Base-by-base conservation (phyloP, 2,329 filamentous ascomycete species). In the Colletotrichum tamarilloi region DNA sequence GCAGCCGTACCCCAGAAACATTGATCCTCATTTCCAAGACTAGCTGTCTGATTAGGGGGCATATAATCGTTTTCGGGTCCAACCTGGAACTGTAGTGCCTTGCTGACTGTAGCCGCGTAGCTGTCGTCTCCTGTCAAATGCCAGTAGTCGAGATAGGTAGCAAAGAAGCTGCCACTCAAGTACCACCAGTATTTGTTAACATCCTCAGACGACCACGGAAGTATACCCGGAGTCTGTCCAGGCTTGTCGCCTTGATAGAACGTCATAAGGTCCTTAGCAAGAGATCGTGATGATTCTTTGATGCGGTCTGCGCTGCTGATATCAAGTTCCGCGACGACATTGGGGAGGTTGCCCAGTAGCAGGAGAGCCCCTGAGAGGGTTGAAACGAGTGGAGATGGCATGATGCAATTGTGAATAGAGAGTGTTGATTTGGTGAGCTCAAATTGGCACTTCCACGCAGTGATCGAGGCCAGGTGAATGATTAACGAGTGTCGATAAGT, bases 1-100 rank as follows among this genome's bases (percentile, higher is more conserved):
- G 88, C 88, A 2, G 87, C 84, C 76, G 90, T 84, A 56, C 84
- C 88, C 90, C 90, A 92, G 79, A 89, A 88, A 16, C 85, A 86
- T 80, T 91, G 89, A 74, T 91, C 90, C 75, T 91, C 90, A 77
- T 91, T 92, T 62, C 88, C 88, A 52, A 86, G 78, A 3, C 78
- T 79, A 4, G 80, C 81, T 2, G 85, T 84, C 72, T 82, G 81
- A 77, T 87, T 87, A 2, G 76, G 73, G 0, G 88, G 88, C 84
- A 88, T 84, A 80, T 85, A 90, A 76, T 90, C 82, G 52, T 81
- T 76, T 55, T 86, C 82, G 1, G 83, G 80, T 6, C 87, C 88
- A 19, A 82, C 78, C 76, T 90, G 88, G 74, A 82, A 83, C 4
- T 85, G 77, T 53, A 90, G 77, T 3, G 83, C 86, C 74, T 87